phyloP scores from a whole-genome alignment of 2,329 filamentous ascomycete genomes.

The Cytospora paraplurivora region DNA sequence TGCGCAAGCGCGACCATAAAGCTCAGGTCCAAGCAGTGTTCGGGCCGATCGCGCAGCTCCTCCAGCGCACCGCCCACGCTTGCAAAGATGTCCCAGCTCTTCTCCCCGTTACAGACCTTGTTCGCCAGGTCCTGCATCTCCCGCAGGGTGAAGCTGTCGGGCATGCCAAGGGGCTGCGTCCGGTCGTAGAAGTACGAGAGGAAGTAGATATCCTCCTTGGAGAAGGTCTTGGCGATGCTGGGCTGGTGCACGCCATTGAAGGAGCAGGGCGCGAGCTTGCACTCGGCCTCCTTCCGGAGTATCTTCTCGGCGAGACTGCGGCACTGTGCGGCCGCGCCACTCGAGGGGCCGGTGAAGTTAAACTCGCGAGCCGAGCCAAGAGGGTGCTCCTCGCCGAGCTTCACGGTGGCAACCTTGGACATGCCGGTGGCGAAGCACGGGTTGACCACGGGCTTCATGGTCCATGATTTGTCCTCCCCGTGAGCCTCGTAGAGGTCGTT shows the following conservation, averaged over 20 bases:
- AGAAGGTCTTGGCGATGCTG: slow-evolving; percentile 86
- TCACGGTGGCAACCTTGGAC: slow-evolving; percentile 71
- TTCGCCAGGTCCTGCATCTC: slow-evolving; percentile 86
- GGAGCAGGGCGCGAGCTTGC: slow-evolving; percentile 86
- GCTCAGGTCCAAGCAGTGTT: slow-evolving; percentile 92
- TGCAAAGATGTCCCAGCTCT: slow-evolving; percentile 77
- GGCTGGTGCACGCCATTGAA: slow-evolving; percentile 98
- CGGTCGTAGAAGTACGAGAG: slow-evolving; percentile 99
- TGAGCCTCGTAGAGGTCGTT: slow-evolving; percentile 69
- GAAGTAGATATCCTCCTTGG: slow-evolving; percentile 88
- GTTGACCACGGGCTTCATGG: slow-evolving; percentile 71
- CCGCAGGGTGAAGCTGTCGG: slow-evolving; percentile 90
- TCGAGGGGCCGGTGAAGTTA: slow-evolving; percentile 83
- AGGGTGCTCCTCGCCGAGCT: slow-evolving; percentile 65
- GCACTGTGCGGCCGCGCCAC: slow-evolving; percentile 80
- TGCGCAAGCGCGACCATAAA: slow-evolving; percentile 94
- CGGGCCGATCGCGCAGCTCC: slow-evolving; percentile 79
- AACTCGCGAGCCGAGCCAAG: slow-evolving; percentile 68
- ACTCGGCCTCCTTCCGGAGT: slow-evolving; percentile 81
- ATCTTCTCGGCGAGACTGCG: slow-evolving; percentile 89
- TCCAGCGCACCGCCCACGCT: slow-evolving; percentile 75
- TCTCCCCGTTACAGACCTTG: slow-evolving; percentile 79
- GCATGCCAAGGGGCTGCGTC: slow-evolving; percentile 91
- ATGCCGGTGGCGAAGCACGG: slow-evolving; percentile 86
- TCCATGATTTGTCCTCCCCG: slow-evolving; percentile 63